phyloP scores from a whole-genome alignment of 768 basidiomycete species.

The Phanerochaete carnosa region DNA sequence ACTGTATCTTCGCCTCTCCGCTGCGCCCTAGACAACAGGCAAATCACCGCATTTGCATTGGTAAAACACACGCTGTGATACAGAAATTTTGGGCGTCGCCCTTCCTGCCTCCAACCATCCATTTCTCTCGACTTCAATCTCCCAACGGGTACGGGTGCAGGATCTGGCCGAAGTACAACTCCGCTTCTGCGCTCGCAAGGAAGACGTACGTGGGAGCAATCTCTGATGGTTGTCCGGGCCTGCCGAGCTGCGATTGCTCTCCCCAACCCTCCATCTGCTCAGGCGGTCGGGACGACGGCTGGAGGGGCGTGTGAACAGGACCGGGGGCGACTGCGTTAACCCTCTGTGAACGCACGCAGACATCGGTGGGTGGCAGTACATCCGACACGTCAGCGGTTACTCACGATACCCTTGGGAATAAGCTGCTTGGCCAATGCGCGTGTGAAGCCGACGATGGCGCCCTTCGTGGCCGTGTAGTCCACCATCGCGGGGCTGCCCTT shows the following conservation, averaged over 20 bases:
- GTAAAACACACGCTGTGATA: background rate
- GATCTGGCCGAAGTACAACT: constrained; percentile 21
- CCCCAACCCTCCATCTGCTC: constrained; percentile 57
- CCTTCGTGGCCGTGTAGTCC: constrained; percentile 60
- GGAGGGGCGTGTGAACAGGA: constrained; percentile 56
- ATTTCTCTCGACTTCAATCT: background rate
- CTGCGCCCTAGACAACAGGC: background rate
- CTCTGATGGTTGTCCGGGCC: constrained; percentile 53
- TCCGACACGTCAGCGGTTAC: constrained; percentile 32
- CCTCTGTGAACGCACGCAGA: constrained; percentile 2
- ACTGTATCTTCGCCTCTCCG: no score
- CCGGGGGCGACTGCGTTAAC: constrained; percentile 37
- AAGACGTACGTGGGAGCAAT: constrained; percentile 52
- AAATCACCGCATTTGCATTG: background rate
- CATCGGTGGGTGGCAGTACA: background rate
- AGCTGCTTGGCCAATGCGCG: constrained; percentile 51
- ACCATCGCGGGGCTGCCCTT: constrained; percentile 31
- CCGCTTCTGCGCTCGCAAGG: constrained; percentile 36
- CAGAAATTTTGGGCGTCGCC: background rate
- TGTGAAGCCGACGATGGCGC: constrained; percentile 55
- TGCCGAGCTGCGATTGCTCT: constrained; percentile 44
- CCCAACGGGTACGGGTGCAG: constrained; percentile 20
- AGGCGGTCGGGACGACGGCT: constrained; percentile 48
- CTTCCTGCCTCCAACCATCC: background rate
- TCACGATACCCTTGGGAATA: constrained; percentile 55